These are phyloP conservation scores for Amanita pseudoporphyria DNA, from an alignment of 768 basidiomycete species.

Conservation along the genomic window DNA sequence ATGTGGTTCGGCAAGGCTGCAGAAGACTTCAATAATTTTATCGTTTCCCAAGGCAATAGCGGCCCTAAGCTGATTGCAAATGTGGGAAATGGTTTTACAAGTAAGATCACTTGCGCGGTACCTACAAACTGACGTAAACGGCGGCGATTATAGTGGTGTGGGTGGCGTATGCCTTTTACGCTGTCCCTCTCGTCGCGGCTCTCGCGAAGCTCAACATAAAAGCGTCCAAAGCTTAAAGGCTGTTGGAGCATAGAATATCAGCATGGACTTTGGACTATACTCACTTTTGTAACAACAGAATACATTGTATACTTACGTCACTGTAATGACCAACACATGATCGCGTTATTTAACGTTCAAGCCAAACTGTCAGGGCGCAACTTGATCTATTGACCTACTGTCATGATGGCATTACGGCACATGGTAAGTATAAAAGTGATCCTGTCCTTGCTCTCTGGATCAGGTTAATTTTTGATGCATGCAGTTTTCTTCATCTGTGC, in stretches of 20 bases:
- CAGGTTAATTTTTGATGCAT: too few species aligned
- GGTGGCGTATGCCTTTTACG: constrained; percentile 69
- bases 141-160: constrained; percentile 49
- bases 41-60: constrained; percentile 38
- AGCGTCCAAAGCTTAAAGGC: constrained; percentile 19
- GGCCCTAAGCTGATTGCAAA: constrained; percentile 54
- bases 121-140: not conserved
- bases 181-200: constrained; percentile 58
- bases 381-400: too few species aligned
- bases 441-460: too few species aligned
- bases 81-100: constrained; percentile 65
- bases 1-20: constrained; percentile 80
- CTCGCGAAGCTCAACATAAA: constrained; percentile 60
- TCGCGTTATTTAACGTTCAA: too few species aligned
- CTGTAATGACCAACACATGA: too few species aligned
- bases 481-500: too few species aligned
- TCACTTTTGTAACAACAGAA: not conserved
- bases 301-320: too few species aligned
- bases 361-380: too few species aligned
- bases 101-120: constrained; percentile 30
- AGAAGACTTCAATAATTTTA: constrained; percentile 64
- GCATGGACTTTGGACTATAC: too few species aligned
- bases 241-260: too few species aligned
- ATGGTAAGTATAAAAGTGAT: too few species aligned
- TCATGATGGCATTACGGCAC: too few species aligned